phyloP scores from a whole-genome alignment of 495 filamentous ascomycete species.

The Penicillium ucsense region DNA sequence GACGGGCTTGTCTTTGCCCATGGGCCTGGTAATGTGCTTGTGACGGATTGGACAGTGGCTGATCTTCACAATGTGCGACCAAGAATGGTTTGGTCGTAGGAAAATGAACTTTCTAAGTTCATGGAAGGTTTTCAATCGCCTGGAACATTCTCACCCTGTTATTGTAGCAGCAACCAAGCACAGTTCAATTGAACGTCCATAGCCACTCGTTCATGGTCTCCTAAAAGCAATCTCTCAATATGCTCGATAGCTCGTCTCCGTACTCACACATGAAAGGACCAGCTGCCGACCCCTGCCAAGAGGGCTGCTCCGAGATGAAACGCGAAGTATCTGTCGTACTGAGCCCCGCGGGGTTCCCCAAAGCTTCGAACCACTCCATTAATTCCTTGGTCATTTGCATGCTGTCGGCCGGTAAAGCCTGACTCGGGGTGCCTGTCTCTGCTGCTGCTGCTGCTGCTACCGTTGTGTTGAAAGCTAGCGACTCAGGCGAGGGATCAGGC shows the following conservation, averaged over 20 bases:
- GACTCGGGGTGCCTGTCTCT: constrained; percentile 11
- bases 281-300: constrained; percentile 16
- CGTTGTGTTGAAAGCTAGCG: too few species aligned
- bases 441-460: neutral
- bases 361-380: constrained; percentile 35
- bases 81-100: neutral
- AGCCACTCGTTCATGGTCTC: neutral
- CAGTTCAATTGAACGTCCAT: too few species aligned
- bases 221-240: constrained; percentile 33
- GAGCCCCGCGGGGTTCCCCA: constrained; percentile 29
- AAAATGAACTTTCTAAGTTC: too few species aligned
- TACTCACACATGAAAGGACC: constrained; percentile 24
- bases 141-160: too few species aligned
- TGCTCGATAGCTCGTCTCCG: constrained; percentile 26
- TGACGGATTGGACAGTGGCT: constrained; percentile 32
- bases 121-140: too few species aligned
- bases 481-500: too few species aligned
- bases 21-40: constrained; percentile 46
- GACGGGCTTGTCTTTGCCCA: constrained; percentile 43
- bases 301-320: constrained; percentile 8
- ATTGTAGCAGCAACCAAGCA: too few species aligned
- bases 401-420: constrained; percentile 20
- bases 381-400: constrained; percentile 32
- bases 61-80: constrained; percentile 10
- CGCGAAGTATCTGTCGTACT: constrained; percentile 26